These are phyloP conservation scores for apple (Malus domestica) DNA, from an alignment of 306 rosid genomes.

Conservation along the genomic window ASM211411v1 NC_041790.1:18954001-18954500, in stretches of 20 bases:
- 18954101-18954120: slow-evolving; percentile 46
- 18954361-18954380: slow-evolving; percentile 48
- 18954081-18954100: slow-evolving; percentile 49
- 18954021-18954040: slow-evolving; percentile 24
- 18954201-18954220: slow-evolving; percentile 30
- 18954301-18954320: slow-evolving; percentile 50
- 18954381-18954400: slow-evolving; percentile 34
- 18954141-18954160: slow-evolving; percentile 61
- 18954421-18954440: slow-evolving; percentile 75
- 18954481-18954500: slow-evolving; percentile 52
- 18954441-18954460: slow-evolving; percentile 77
- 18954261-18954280: slow-evolving; percentile 65
- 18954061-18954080: slow-evolving; percentile 45
- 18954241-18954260: slow-evolving; percentile 66
- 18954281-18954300: slow-evolving; percentile 54
- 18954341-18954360: slow-evolving; percentile 85
- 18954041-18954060: slow-evolving; percentile 45
- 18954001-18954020: slow-evolving; percentile 15
- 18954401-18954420: slow-evolving; percentile 47
- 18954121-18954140: slow-evolving; percentile 58
- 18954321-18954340: slow-evolving; percentile 73
- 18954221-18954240: slow-evolving; percentile 40
- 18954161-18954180: slow-evolving; percentile 69
- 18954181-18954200: slow-evolving; percentile 21
- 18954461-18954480: slow-evolving; percentile 62